Percentiles rank a stretch among this genome's conserved stretches.
Conservation (phyloP, 1,284 basidiomycete species). For the Phylloboletellus chloephorus region DNA sequence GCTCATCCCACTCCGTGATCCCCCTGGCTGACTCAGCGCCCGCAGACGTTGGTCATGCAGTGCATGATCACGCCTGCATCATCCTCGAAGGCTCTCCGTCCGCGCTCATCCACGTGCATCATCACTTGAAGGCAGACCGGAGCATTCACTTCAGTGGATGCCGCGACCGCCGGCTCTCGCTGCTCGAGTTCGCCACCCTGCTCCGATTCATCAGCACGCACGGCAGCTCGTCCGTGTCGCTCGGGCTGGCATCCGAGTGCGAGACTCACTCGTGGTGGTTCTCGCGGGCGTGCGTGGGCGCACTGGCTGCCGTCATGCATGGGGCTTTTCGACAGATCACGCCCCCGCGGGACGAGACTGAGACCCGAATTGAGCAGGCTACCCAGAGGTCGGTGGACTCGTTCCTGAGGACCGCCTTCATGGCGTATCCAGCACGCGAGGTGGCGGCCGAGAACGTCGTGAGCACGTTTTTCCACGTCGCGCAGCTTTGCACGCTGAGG, state of each 20-base stretch:
- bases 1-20: conserved; percentile 3
- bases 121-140: no score
- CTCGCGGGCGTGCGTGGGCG: conserved; percentile 3
- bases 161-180: conserved; percentile 10
- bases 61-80: conserved; percentile 13
- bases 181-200: conserved; percentile 7
- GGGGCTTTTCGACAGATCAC: background rate
- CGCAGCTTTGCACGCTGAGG: background rate
- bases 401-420: conserved; percentile 8
- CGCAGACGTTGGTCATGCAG: background rate
- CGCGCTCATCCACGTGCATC: conserved; percentile 3
- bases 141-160: no score
- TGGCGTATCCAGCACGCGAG: conserved; percentile 3
- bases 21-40: background rate
- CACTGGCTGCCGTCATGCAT: background rate
- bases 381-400: conserved; percentile 9
- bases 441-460: conserved; percentile 9
- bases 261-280: conserved; percentile 13
- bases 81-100: conserved; percentile 5
- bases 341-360: background rate
- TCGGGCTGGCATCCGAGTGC: conserved; percentile 12
- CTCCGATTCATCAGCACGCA: conserved; percentile 8
- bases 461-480: background rate
- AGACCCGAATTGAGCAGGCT: background rate
- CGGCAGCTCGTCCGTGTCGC: conserved; percentile 4